Evolutionary conservation across 306 rosid genomes (phyloP).

Genomic region (Quercus cerris): DNA sequence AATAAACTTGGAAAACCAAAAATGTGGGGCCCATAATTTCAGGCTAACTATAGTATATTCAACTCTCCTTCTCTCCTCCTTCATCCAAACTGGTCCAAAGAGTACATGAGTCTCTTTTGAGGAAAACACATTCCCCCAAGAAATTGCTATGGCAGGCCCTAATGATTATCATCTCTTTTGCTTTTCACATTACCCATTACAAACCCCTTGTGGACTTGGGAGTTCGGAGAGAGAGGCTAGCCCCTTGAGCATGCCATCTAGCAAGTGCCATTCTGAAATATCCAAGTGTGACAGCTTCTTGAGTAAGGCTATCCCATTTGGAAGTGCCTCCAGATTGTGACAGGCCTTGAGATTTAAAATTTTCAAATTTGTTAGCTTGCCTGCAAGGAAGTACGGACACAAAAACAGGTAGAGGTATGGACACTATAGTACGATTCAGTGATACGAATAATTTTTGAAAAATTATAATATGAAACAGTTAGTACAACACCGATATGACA

Average conservation of each 20-base stretch:
- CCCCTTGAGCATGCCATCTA: slow-evolving; percentile 27
- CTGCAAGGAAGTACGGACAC: too few species aligned
- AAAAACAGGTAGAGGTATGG: too few species aligned
- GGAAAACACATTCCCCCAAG: too few species aligned
- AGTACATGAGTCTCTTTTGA: neutral
- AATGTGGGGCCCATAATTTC: too few species aligned
- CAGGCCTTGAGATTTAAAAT: slow-evolving; percentile 38
- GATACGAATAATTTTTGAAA: too few species aligned
- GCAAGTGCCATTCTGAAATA: neutral
- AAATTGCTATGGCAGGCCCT: too few species aligned
- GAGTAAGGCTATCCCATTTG: slow-evolving; percentile 1
- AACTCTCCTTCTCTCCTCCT: too few species aligned
- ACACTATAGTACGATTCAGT: too few species aligned
- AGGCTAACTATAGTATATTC: too few species aligned
- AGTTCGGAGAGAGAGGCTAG: slow-evolving; percentile 2
- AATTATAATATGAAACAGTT: too few species aligned
- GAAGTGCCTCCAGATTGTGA: slow-evolving; percentile 29
- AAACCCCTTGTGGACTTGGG: slow-evolving; percentile 26
- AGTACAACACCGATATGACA: too few species aligned
- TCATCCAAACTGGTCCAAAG: neutral
- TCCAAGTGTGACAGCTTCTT: slow-evolving; percentile 30
- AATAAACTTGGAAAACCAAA: too few species aligned
- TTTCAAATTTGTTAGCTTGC: neutral
- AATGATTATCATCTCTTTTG: neutral
- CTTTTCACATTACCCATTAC: neutral